phyloP scores from a whole-genome alignment of 257 asterid genomes.

The Fraxinus pennsylvanica region DNA sequence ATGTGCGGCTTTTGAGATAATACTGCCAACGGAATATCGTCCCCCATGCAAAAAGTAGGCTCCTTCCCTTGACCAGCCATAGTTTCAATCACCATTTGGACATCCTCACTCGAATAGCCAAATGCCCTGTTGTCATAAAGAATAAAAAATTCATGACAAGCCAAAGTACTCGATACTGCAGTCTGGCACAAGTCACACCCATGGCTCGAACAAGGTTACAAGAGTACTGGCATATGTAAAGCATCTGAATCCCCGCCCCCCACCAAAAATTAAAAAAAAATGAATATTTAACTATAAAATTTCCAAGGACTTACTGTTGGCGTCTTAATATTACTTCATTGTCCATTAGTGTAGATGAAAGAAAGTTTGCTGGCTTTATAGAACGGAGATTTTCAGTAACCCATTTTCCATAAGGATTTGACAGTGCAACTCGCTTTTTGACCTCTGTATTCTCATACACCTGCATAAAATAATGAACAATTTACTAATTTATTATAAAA shows the following conservation, averaged over 20 bases:
- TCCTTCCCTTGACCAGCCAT: constrained; percentile 99
- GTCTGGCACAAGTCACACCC: constrained; percentile 13
- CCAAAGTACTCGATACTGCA: constrained; percentile 12
- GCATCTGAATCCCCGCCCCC: neutral
- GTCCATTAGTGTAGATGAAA: constrained; percentile 70
- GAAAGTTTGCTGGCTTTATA: constrained; percentile 65
- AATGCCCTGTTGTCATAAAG: constrained; percentile 63
- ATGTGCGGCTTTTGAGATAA: constrained; percentile 84
- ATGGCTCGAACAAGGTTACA: neutral
- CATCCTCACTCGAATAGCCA: constrained; percentile 99
- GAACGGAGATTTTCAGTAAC: constrained; percentile 78
- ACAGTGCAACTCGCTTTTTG: constrained; percentile 79
- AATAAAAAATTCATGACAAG: constrained; percentile 23
- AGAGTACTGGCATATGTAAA: neutral
- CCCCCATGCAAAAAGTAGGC: constrained; percentile 99
- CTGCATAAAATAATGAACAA: constrained; percentile 34
- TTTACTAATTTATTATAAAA: neutral
- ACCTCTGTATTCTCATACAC: constrained; percentile 96
- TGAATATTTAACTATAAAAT: constrained; percentile 17
- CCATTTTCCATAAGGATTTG: constrained; percentile 92
- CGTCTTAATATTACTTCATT: constrained; percentile 78
- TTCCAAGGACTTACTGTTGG: constrained; percentile 74
- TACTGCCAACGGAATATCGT: constrained; percentile 94
- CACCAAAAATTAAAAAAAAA: neutral
- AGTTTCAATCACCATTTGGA: constrained; percentile 97